Evolutionary conservation across 2,329 filamentous ascomycete genomes (phyloP), one percentile per base, ranked within the genome.

Genomic region (Diaporthe caulivora): DNA sequence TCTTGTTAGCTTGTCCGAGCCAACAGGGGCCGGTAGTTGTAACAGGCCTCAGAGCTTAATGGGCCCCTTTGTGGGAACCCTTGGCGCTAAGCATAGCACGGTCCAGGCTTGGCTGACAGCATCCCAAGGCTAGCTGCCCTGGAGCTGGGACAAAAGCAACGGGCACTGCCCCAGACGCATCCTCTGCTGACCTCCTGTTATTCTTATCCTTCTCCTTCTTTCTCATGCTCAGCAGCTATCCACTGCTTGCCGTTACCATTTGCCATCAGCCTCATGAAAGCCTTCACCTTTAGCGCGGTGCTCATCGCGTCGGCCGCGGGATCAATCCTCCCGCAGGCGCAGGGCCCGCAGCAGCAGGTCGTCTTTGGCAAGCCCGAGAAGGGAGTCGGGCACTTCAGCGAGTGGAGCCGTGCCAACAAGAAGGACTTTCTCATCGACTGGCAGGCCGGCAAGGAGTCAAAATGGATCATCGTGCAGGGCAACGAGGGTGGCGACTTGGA

Each of bases 311-410:
- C 64, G n/a, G 57, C 55, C 1, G 47, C 49, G 34, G 71, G 42
- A 40, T 42, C 47, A 31, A 15, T 24, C 18, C 24, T 47, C n/a
- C 57, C 34, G n/a, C 71, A 58, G 34, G 44, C 34, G 21, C 71
- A 60, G 34, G 44, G 13, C 40, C 71, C 42, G 26, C 21, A 73
- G 31, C 26, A 73, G 34, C 53, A 73, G 49, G 65, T 64, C 44
- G 18, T 73, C 13, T 49, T 74, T 37, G 65, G 60, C 60, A 24
- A 47, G 54, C 74, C 71, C 2, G 47, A 67, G 29, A 71, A 57
- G 24, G 85, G 85, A 21, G 84, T 86, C 17, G 85, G 85, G 42
- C 85, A 87, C 78, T 86, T 87, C 78, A 85, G 83, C 78, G 84
- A 87, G 76, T 87, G 85, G 85, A 84, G 82, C 34, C 84, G 85